Evolutionary conservation across 192 early-diverging fungal genomes (phyloP).

Genomic region (Phycomyces blakesleeanus): DNA sequence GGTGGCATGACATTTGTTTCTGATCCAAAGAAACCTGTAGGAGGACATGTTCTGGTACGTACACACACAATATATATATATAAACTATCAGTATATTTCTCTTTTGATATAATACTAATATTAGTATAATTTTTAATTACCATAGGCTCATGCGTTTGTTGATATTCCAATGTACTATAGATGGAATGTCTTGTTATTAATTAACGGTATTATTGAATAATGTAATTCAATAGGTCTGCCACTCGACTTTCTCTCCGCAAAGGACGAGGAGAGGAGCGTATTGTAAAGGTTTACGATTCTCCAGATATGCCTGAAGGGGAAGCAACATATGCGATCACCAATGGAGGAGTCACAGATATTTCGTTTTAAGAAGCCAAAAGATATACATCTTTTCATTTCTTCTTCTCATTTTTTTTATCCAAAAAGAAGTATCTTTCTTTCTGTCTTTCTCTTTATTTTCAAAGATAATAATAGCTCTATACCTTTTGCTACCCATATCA

Average conservation of each 20-base stretch:
- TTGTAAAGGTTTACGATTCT: constrained; percentile 81
- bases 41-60: constrained; percentile 67
- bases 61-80: neutral
- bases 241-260: constrained; percentile 78
- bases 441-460: too few relatives aligned
- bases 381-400: too few relatives aligned
- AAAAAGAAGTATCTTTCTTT: too few relatives aligned
- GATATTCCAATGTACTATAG: neutral
- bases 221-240: constrained; percentile 61
- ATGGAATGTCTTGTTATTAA: too few relatives aligned
- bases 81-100: neutral
- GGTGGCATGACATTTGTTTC: constrained; percentile 70
- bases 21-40: constrained; percentile 87
- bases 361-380: too few relatives aligned
- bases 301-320: constrained; percentile 76
- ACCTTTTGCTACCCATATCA: too few relatives aligned
- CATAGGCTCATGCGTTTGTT: constrained; percentile 33
- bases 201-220: too few relatives aligned
- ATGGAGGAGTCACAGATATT: constrained; percentile 70
- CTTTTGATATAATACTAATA: neutral
- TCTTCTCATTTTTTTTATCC: too few relatives aligned
- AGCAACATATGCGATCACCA: constrained; percentile 66
- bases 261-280: constrained; percentile 73
- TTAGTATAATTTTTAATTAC: neutral
- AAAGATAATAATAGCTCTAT: too few relatives aligned